Base-by-base conservation (phyloP, 2,329 filamentous ascomycete species). In the Blastomyces percursus region DNA sequence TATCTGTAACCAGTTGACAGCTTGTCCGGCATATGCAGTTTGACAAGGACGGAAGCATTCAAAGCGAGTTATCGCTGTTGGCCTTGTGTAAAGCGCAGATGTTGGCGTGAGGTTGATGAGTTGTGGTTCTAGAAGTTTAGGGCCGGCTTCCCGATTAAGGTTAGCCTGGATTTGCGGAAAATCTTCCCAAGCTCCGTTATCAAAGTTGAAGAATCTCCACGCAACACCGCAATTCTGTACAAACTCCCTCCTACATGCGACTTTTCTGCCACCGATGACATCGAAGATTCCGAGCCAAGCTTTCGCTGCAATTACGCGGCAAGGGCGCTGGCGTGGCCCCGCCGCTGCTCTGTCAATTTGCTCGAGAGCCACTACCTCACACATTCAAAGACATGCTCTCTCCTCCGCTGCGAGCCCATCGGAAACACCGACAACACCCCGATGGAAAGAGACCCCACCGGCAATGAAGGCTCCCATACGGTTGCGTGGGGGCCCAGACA, bases 401-500 rank as follows among this genome's bases (percentile, higher is more conserved):
- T 72, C 71, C 32, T 71, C 71, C 61, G 65, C 71, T 40, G 66
- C 66, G 44, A 59, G 56, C 38, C 32, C 54, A 55, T 62, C 68
- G 46, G 62, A 75, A 61, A 65, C 72, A 67, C 62, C 65, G 63
- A 67, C 77, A 64, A 71, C 74, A 67, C 87, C 87, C 59, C 81
- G 88, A 78, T 91, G 88, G 88, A 80, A 83, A 12, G 81, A 86
- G 70, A 91, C 88, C 8, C 88, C 88, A 11, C 77, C 82, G 66
- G 79, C 77, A 63, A 88, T 90, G 81, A 89, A 86, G 76, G 86
- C 86, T 3, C 84, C 86, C 0, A 83, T 90, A 64, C 72, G 75
- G 64, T 65, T 77, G 54, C 75, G 72, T 52, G 46, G 67, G 72
- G 66, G 75, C 62, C 72, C 71, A 50, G 72, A 73, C 59, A 69